These are phyloP conservation scores for Sarocladium strictum DNA, from an alignment of 2,329 filamentous ascomycete genomes.

Conservation along the genomic window DNA sequence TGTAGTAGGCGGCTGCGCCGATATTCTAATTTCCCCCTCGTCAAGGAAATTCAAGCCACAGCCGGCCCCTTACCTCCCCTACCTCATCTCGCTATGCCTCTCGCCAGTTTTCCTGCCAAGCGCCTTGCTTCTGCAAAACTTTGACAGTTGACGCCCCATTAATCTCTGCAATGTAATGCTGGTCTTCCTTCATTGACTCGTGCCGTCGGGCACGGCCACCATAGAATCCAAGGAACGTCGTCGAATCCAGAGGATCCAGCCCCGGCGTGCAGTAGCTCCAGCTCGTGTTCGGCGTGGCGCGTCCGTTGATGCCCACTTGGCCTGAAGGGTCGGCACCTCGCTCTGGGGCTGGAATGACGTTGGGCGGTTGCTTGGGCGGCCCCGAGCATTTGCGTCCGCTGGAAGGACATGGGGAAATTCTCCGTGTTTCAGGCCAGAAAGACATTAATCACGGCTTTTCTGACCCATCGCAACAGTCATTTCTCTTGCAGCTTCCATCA, in stretches of 20 bases:
- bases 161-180: background rate
- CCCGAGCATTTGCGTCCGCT: background rate
- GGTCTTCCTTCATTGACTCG: background rate
- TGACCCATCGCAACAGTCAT: background rate
- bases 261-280: constrained; percentile 4
- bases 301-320: constrained; percentile 1
- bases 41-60: constrained; percentile 1
- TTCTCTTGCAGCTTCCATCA: background rate
- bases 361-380: background rate
- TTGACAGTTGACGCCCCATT: too few relatives aligned
- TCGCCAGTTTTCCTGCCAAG: too few relatives aligned
- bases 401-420: background rate
- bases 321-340: background rate
- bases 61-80: background rate
- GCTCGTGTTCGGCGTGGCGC: constrained; percentile 4
- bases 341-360: constrained; percentile 7
- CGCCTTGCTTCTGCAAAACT: too few relatives aligned
- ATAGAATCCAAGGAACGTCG: background rate
- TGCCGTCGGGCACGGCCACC: background rate
- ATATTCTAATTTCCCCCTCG: constrained; percentile 1
- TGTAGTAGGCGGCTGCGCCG: background rate
- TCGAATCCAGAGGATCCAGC: background rate
- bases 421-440: constrained; percentile 7
- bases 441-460: constrained; percentile 7
- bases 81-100: background rate